Conservation (phyloP, 108 stramenopile species). For the Schizochytrium sp. region DNA sequence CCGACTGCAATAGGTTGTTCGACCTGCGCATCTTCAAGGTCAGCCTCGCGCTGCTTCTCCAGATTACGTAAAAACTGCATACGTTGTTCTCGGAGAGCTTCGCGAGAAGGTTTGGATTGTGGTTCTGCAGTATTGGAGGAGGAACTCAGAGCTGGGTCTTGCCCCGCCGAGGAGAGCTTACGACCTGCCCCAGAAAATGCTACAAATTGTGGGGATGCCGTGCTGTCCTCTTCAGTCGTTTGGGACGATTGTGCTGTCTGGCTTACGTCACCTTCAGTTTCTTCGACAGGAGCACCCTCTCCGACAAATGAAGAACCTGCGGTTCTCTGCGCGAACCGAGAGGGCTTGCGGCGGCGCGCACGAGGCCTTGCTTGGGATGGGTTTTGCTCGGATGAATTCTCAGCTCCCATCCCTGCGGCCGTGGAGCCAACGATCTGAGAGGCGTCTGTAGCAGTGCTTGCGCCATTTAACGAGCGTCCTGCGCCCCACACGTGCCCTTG, state of each 20-base stretch:
- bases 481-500: constrained; percentile 37
- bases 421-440: neutral
- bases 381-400: neutral
- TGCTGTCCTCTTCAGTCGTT: neutral
- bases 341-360: neutral
- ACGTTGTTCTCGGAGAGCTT: constrained; percentile 29
- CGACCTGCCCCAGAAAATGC: neutral
- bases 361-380: neutral
- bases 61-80: constrained; percentile 16
- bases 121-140: neutral
- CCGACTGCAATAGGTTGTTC: neutral
- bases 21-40: neutral
- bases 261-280: neutral
- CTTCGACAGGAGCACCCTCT: neutral
- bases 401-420: neutral
- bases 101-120: constrained; percentile 5
- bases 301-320: constrained; percentile 50
- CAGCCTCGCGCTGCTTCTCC: neutral
- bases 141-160: neutral
- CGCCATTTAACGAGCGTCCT: constrained; percentile 35
- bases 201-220: neutral
- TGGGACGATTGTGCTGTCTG: neutral
- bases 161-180: neutral
- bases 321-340: constrained; percentile 23
- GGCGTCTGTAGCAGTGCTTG: neutral